phyloP scores from a whole-genome alignment of 306 rosid genomes.

The Vigna nakashimae region DNA sequence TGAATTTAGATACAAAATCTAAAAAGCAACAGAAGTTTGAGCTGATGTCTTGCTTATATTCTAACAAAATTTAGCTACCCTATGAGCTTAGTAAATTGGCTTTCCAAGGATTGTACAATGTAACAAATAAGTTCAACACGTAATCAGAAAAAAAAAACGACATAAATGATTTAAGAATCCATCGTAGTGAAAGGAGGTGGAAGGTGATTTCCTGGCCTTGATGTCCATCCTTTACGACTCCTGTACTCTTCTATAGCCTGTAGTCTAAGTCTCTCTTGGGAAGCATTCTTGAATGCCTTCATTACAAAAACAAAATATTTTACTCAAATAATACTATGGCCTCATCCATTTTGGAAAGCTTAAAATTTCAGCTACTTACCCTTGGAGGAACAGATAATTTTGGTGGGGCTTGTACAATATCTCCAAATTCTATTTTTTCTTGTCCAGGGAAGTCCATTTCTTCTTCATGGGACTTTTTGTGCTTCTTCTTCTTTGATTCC shows the following conservation, averaged over 20 bases:
- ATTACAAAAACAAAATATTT: slow-evolving; percentile 40
- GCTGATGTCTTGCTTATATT: neutral
- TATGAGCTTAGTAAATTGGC: slow-evolving; percentile 12
- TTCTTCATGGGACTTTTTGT: slow-evolving; percentile 57
- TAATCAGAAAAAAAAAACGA: neutral
- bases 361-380: slow-evolving; percentile 55
- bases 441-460: slow-evolving; percentile 72
- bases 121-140: too few relatives aligned
- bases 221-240: slow-evolving; percentile 77
- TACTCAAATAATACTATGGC: slow-evolving; percentile 9
- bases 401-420: slow-evolving; percentile 90
- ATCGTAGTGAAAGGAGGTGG: slow-evolving; percentile 47
- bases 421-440: slow-evolving; percentile 85
- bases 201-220: slow-evolving; percentile 82
- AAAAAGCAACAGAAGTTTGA: slow-evolving; percentile 11
- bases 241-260: slow-evolving; percentile 87
- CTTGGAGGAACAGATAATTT: slow-evolving; percentile 69
- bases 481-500: slow-evolving; percentile 74
- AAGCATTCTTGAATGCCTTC: slow-evolving; percentile 73
- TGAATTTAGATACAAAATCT: neutral
- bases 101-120: slow-evolving; percentile 13
- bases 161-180: slow-evolving; percentile 28
- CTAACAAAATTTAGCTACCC: slow-evolving; percentile 11
- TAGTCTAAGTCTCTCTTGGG: slow-evolving; percentile 81
- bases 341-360: slow-evolving; percentile 19